A percentile compares a stretch with the other conserved stretches of the same genome.
Conservation (phyloP, 371 early-diverging fungal genomes). For the Mortierella sp. region DNA sequence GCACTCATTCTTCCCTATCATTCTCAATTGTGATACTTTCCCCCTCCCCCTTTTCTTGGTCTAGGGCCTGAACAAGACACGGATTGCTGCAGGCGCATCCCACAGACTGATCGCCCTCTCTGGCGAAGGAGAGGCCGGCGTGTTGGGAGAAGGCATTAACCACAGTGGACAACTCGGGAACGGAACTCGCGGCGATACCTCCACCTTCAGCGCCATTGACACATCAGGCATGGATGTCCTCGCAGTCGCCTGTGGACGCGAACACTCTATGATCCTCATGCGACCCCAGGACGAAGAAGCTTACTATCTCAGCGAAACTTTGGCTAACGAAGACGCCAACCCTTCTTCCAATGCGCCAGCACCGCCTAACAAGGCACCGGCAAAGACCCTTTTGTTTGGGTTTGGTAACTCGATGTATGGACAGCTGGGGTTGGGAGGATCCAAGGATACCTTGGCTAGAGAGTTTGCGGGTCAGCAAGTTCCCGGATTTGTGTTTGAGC, state of each 20-base stretch:
- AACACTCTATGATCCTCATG: conserved; percentile 68
- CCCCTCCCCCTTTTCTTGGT: too few relatives aligned
- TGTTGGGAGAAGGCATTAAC: conserved; percentile 54
- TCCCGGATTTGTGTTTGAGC: conserved; percentile 45
- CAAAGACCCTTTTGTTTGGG: conserved; percentile 48
- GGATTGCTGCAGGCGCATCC: conserved; percentile 54
- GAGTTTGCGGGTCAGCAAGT: conserved; percentile 26
- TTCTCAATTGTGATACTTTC: not conserved
- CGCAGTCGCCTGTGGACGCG: conserved; percentile 68
- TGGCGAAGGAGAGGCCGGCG: conserved; percentile 34
- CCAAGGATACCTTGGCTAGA: conserved; percentile 42
- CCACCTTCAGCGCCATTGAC: conserved; percentile 34
- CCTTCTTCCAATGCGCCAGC: not conserved
- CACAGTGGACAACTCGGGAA: conserved; percentile 54
- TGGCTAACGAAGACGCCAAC: not conserved
- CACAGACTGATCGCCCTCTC: conserved; percentile 47
- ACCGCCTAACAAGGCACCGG: not conserved
- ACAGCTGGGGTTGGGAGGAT: conserved; percentile 57
- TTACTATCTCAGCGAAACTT: not conserved
- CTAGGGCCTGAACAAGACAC: conserved; percentile 37
- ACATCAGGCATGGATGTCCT: conserved; percentile 41
- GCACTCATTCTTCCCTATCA: not conserved
- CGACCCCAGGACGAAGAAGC: not conserved
- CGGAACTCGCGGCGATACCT: conserved; percentile 23
- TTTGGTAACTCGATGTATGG: conserved; percentile 62